Percentiles rank a stretch among this genome's conserved stretches.
These are phyloP conservation scores for Alternaria atra DNA, from an alignment of 2,329 filamentous ascomycete genomes.

Conservation along the genomic window DNA sequence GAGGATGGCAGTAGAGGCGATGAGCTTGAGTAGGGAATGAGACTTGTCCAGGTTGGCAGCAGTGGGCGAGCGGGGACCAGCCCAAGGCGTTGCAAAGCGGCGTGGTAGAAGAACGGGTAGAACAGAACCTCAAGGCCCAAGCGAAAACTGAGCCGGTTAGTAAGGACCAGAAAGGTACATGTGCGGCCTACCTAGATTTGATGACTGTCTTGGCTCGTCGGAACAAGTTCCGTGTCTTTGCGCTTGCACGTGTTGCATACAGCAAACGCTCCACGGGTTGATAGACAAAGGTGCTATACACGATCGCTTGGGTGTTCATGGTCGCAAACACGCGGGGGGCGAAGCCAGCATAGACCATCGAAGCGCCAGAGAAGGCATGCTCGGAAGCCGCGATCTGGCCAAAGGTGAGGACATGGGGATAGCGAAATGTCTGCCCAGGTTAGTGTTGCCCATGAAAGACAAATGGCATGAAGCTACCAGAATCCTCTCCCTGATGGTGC, in stretches of 20 bases:
- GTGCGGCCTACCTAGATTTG: constrained; percentile 30
- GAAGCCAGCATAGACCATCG: constrained; percentile 42
- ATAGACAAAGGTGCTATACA: constrained; percentile 32
- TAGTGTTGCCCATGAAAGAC: neutral
- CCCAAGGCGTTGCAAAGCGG: constrained; percentile 42
- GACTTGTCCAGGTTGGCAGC: constrained; percentile 36
- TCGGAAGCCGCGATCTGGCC: constrained; percentile 38
- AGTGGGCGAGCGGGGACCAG: constrained; percentile 39
- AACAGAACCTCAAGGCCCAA: constrained; percentile 39
- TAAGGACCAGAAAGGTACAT: neutral
- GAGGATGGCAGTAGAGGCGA: constrained; percentile 40
- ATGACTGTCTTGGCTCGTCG: constrained; percentile 34
- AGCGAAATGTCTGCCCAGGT: constrained; percentile 38
- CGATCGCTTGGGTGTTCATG: constrained; percentile 27
- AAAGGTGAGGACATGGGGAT: constrained; percentile 33
- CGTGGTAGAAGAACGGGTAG: constrained; percentile 47
- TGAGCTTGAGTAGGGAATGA: constrained; percentile 40
- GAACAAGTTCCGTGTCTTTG: constrained; percentile 30
- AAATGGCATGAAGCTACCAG: constrained; percentile 22
- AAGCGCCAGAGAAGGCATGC: constrained; percentile 25
- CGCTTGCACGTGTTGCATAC: constrained; percentile 26
- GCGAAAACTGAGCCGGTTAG: constrained; percentile 37
- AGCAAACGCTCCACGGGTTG: constrained; percentile 44
- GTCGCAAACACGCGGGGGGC: constrained; percentile 31
- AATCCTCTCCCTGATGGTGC: constrained; percentile 40